Evolutionary conservation across 116 monocot species (phyloP), one percentile per base, ranked within the genome.

Genomic region (Cymodocea nodosa): DNA sequence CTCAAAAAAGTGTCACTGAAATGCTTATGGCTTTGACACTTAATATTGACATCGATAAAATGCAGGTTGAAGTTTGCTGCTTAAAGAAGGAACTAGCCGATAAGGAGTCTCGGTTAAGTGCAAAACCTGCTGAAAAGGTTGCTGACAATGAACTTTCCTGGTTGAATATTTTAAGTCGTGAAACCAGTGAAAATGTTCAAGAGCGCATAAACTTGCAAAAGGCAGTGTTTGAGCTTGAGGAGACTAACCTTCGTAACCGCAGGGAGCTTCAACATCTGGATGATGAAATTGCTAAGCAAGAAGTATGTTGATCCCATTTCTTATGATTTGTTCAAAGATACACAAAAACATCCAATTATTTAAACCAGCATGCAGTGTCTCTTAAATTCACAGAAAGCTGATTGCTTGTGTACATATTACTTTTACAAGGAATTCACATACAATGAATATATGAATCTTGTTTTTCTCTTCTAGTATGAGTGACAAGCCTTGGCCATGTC

Each of bases 111-210:
- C 91, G 88, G 64, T 67, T 91, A 52, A 80, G 73, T 62, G 59
- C 76, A 68, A 88, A 84, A 73, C 84, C 84, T 55, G 67, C 75
- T 58, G 85, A 90, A 65, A 97, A 70, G 56, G 64, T 72, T 64
- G 79, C 86, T 53, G 81, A 82, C 70, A 78, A 84, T 73, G 97
- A 97, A 68, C 80, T 91, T 68, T 88, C 97, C 17, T 91, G 83
- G 97, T 75, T 97, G 56, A 84, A 97, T 74, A 55, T 85, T 71
- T 78, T 97, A 70, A 91, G 97, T 65, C 78, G 73, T 51, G 91
- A 91, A 77, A 97, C 86, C 16, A 84, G 85, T 72, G 97, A 97
- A 77, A 97, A 97, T 79, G 97, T 91, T 65, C 97, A 97, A 66
- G 97, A 97, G 61, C 85, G 97, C 51, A 91, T 97, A 66, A 97